Evolutionary conservation across 768 basidiomycete genomes (phyloP).

Genomic region (Calocybe gangraenosa): DNA sequence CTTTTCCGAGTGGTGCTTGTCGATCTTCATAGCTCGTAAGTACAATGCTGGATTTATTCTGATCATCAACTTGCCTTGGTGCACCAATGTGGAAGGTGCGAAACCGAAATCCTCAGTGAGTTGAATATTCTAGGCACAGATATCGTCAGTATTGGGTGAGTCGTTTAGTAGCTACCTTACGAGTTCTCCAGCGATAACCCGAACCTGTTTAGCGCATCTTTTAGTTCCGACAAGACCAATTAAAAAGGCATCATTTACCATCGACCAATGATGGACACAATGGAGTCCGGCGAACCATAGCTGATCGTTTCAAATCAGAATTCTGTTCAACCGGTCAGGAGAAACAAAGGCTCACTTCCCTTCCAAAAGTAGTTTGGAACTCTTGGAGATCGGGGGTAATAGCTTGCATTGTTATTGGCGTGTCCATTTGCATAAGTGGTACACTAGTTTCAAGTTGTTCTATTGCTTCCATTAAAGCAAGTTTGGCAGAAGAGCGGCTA

Average conservation of each 20-base stretch:
- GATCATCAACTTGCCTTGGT: conserved; percentile 47
- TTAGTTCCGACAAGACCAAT: conserved; percentile 4
- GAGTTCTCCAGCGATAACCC: conserved; percentile 80
- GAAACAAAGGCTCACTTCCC: conserved; percentile 53
- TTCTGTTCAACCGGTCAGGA: background rate
- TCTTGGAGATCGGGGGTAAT: conserved; percentile 76
- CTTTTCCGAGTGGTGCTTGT: conserved; percentile 58
- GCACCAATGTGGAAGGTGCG: conserved; percentile 79
- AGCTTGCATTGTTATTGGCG: conserved; percentile 69
- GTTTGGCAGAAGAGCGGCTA: conserved; percentile 53
- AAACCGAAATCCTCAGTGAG: conserved; percentile 79
- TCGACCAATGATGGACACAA: conserved; percentile 89
- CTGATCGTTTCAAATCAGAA: conserved; percentile 47
- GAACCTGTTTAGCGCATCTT: conserved; percentile 44
- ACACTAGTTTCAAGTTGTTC: conserved; percentile 51
- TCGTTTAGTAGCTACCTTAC: conserved; percentile 34
- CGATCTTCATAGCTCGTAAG: conserved; percentile 33
- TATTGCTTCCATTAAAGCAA: conserved; percentile 53
- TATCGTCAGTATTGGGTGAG: background rate
- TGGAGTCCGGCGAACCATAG: conserved; percentile 86
- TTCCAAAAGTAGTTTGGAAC: conserved; percentile 75
- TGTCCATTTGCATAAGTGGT: conserved; percentile 44
- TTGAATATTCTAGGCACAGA: conserved; percentile 47
- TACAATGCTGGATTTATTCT: background rate
- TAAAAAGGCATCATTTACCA: conserved; percentile 45